Evolutionary conservation across 768 basidiomycete genomes (phyloP), one percentile per base, ranked within the genome.

Genomic region (Pholiota molesta): DNA sequence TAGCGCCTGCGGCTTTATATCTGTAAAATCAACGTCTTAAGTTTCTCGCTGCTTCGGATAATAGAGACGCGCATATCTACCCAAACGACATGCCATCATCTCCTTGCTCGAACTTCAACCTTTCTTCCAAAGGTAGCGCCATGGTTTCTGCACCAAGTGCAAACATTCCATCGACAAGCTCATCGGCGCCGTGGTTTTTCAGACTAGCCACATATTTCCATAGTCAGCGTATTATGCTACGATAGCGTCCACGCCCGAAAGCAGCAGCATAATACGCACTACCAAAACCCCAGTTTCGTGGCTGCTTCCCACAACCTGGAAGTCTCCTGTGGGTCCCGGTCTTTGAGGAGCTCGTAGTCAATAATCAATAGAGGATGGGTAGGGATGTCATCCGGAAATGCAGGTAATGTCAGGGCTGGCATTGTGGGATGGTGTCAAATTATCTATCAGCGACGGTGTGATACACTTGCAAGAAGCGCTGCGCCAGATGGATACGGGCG

Each of bases 221-320:
- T 17, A 8, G 49, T 44, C 8, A 31, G 54, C 26, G 28, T 1
- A 29, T 33, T 1, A 29, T 33, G 37, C 40, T 73, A 31, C 7
- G 45, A 44, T 44, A 49, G 29, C 57, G 19, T n/a, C 26, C 23
- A 35, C 28, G 21, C 14, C 11, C 28, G 31, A 47, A 26, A 7
- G 31, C 19, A n/a, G n/a, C n/a, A n/a, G n/a, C n/a, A n/a, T n/a
- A n/a, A 13, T 57, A 82, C 85, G 70, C 68, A 86, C 84, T 87
- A 88, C 85, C 86, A 90, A 70, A 90, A 89, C 2, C 87, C 86
- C 1, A 88, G 75, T 49, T 81, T 76, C 0, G 83, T 86, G 8
- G 81, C 83, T 1, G 86, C 86, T 52, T 80, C 72, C 83, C 83
- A 87, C 1, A 90, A 77, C 53, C 73, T 76, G 37, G 82, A 77